A percentile compares a stretch with the other conserved stretches of the same genome.
These are phyloP conservation scores for Pyrus bretschneideri DNA, from an alignment of 306 rosid species.

Conservation along the genomic window DNA sequence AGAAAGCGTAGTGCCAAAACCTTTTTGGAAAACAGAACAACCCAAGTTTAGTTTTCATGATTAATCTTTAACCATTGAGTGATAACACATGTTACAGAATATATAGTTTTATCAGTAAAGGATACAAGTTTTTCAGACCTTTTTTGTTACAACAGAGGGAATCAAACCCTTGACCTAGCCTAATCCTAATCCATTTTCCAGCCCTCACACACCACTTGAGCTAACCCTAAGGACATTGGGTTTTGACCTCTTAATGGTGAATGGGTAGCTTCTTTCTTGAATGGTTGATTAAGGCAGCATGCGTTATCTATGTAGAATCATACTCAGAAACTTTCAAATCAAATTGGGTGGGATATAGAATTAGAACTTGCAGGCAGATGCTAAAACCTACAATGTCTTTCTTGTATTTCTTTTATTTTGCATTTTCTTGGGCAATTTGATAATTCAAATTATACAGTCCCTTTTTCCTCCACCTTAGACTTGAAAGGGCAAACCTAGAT, in stretches of 20 bases:
- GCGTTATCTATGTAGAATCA: not conserved
- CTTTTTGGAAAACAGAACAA: not conserved
- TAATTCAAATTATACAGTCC: not conserved
- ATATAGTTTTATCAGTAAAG: not conserved
- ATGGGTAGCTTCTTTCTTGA: not conserved
- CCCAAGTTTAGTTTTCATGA: not conserved
- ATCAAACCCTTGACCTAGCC: not conserved
- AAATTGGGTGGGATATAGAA: not conserved
- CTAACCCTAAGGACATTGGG: not conserved
- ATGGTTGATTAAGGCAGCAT: not conserved
- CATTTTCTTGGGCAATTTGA: not conserved
- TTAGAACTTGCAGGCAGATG: not conserved
- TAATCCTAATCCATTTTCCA: not conserved
- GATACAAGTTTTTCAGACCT: not conserved
- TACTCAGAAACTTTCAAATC: not conserved
- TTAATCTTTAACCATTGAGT: not conserved
- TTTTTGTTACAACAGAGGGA: not conserved
- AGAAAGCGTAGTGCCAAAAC: not conserved
- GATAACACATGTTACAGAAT: not conserved
- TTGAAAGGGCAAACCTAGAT: not conserved
- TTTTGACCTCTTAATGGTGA: not conserved
- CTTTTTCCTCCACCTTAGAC: not conserved
- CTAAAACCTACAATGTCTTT: not conserved
- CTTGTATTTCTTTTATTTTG: not conserved
- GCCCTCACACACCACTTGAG: not conserved